Base-by-base conservation (phyloP, 2,329 filamentous ascomycete genomes). In the Tolypocladium sp. region DNA sequence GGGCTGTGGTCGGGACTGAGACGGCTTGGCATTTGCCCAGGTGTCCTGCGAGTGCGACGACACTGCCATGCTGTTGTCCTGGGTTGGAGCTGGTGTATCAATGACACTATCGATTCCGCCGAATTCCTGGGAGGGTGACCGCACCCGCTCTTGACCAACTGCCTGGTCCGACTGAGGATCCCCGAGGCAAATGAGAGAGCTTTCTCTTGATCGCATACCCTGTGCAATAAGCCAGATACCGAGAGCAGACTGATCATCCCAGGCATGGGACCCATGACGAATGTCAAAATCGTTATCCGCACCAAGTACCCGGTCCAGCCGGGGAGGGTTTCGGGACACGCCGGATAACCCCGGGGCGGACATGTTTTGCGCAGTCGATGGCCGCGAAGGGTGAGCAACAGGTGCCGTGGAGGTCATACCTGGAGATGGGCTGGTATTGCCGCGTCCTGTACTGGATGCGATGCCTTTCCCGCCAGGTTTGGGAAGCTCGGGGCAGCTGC, bases 181-280 rank as follows among this genome's bases (percentile, higher is more conserved):
- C 12, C 65, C 64, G 15, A 61, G 37, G 7, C 54, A 61, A 41
- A 64, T 7, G 0, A 59, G 58, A 7, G 70, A 69, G 55, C 63
- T 67, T 38, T 69, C 67, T 58, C 66, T 62, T 4, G 69, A 67
- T 49, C 65, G 64, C 25, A 73, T 60, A 9, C 66, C 63, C 58
- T 75, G 73, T 9, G 72, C 67, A 40, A 70, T 71, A n/a, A 75
- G 68, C 73, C 73, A 75, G 27, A 73, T 65, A 7, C 69, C 67
- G 56, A 75, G 65, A 9, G 68, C 65, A n/a, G 73, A 73, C 53
- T 72, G 69, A 15, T 68, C 68, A 42, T 74, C 73, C 58, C 63
- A 65, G 0, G 67, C 66, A 40, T 70, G 69, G 8, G 71, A 70
- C 40, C 64, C 66, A 37, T 65, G 66, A 2, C 66, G 66, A 51